These are phyloP conservation scores for Fusarium illudens DNA, from an alignment of 2,329 filamentous ascomycete species.

Conservation along the genomic window DNA sequence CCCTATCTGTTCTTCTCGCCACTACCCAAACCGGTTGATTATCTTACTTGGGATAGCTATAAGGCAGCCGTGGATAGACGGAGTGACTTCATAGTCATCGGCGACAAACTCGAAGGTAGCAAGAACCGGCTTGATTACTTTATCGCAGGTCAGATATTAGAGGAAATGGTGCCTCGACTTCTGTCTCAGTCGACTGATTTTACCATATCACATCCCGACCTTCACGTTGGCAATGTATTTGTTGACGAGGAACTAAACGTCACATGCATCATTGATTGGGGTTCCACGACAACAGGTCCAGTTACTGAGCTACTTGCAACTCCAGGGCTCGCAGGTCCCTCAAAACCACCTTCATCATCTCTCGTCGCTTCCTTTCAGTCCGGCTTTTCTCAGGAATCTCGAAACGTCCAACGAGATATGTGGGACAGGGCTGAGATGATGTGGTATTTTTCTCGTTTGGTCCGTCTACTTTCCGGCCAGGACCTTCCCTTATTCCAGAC, in stretches of 20 bases:
- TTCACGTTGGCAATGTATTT: slow-evolving; percentile 37
- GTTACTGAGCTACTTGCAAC: slow-evolving; percentile 22
- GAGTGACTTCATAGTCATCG: slow-evolving; percentile 30
- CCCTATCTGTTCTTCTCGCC: slow-evolving; percentile 42
- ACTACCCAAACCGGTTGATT: slow-evolving; percentile 35
- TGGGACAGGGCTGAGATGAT: slow-evolving; percentile 15
- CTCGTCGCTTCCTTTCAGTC: slow-evolving; percentile 6
- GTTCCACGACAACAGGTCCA: slow-evolving; percentile 26
- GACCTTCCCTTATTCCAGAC: slow-evolving; percentile 21
- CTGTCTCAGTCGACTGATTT: not conserved
- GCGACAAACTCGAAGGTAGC: slow-evolving; percentile 36
- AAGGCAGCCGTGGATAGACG: slow-evolving; percentile 14
- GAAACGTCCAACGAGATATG: not conserved
- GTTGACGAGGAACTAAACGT: slow-evolving; percentile 37
- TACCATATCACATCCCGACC: slow-evolving; percentile 35
- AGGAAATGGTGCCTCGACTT: slow-evolving; percentile 36
- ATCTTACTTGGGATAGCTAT: slow-evolving; percentile 26
- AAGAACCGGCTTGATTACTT: slow-evolving; percentile 39
- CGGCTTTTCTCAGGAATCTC: not conserved
- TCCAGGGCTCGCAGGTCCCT: not conserved
- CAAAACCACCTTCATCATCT: not conserved
- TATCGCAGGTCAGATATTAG: slow-evolving; percentile 33
- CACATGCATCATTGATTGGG: slow-evolving; percentile 38
- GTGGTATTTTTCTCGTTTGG: slow-evolving; percentile 24
- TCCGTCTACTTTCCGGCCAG: slow-evolving; percentile 27